Evolutionary conservation across 768 basidiomycete genomes (phyloP), one percentile per base, ranked within the genome.

Genomic region (Podaxis mareebaensis): DNA sequence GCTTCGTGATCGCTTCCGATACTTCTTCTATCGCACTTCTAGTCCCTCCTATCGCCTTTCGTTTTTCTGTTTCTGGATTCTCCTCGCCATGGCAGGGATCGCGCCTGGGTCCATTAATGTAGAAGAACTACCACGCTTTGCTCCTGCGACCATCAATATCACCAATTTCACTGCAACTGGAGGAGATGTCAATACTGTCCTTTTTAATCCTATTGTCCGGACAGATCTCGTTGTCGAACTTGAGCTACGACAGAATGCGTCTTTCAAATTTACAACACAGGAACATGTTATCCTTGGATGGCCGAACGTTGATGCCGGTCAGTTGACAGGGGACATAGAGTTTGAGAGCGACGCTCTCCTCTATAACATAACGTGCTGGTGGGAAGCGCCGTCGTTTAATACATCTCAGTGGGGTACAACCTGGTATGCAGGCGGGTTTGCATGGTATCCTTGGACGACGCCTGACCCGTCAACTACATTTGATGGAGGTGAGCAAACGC

Each of bases 321-420:
- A 61, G 2, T 11, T 52, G n/a, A 15, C 26, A 38, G 51, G 51
- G 3, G 49, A 60, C 3, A n/a, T 60, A 15, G 15, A 22, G n/a
- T 60, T 38, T 52, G 15, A 60, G 26, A 60, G 33, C 49, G 38
- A 60, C n/a, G 40, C 40, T 3, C n/a, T 61, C 26, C 22, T 53
- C 11, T 53, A 61, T 28, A 44, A 53, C n/a, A 42, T 28, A 36
- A 61, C 4, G n/a, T 53, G 60, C 39, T 53, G 39, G 51, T 61
- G 39, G 51, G 51, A 53, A n/a, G 52, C 40, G 30, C 60, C 51
- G 5, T 28, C 38, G 4, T 28, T 53, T 30, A 61, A 53, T 28
- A 53, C 26, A 15, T 40, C 51, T 3, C 40, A n/a, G 38, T 53
- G 59, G 59, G 40, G 30, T 24, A 61, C 51, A 10, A 53, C 51